Base-by-base conservation (phyloP, 1,284 basidiomycete genomes). In the Apiotrichum domesticum region DNA sequence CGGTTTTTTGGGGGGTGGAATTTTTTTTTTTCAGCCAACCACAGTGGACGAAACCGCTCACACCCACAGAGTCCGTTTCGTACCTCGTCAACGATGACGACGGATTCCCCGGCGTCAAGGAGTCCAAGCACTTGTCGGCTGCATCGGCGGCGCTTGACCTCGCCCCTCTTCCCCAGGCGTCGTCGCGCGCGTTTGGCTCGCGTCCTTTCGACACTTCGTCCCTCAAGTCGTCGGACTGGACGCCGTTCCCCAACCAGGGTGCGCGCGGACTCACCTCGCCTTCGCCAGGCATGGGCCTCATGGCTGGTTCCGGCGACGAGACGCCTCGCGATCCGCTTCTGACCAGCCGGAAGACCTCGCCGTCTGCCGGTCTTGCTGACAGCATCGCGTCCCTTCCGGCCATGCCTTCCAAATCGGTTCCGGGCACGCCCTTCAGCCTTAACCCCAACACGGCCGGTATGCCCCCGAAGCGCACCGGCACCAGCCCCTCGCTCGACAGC, bases 1-100 rank as follows among this genome's bases (percentile, higher is more conserved):
- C 21, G 21, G 21, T 21, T 21, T 21, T 21, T 21, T 21, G 21
- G 21, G 21, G 21, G 21, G 21, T 21, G 21, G 21, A 21, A 21
- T 21, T 21, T 21, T 21, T 21, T 21, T 21, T 21, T 21, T 21
- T 21, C 21, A 21, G 21, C 21, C 21, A 21, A 21, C 21, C 21
- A 21, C 21, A 21, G 21, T 21, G 21, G 21, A 21, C 21, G 21
- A 21, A 42, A n/a, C 9, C 11, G 45, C 32, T 46, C 6, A 71
- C 45, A 46, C 9, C 34, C 11, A 4, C 13, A 90, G 90, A 91
- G 77, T 90, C 91, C 3, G 92, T 94, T 83, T 85, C 86, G 75
- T 87, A 94, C 75, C 80, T 96, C 51, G 90, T 89, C 44, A 90
- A 90, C 43, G 92, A 94, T 69, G 89, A 95, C 69, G 90, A 93